Base-by-base conservation (phyloP, 371 early-diverging fungal genomes). In the Mucor velutinosus region DNA sequence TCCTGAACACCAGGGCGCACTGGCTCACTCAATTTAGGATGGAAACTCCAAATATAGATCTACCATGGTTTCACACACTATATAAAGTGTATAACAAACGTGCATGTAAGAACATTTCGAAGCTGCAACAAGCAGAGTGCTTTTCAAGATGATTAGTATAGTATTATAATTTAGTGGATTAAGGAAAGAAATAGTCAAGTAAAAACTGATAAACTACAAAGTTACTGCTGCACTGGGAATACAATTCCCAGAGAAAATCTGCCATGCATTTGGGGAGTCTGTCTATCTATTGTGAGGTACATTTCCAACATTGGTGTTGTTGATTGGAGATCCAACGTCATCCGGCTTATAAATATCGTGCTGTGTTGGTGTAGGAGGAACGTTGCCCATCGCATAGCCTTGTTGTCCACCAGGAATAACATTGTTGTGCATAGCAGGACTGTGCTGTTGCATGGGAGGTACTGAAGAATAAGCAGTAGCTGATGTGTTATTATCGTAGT, bases 401-500 rank as follows among this genome's bases (percentile, higher is more conserved):
- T 62, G 69, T 27, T 45, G 57, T 37, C 27, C 37, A 25, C 51
- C 51, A 51, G 51, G 51, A 51, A 51, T 12, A 25, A 8, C 51
- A 51, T 10, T 51, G 23, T 51, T 51, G 51, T 51, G 51, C 21
- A 51, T 51, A 35, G 33, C 56, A 37, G 41, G 60, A 27, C 41
- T 53, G 21, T 39, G 32, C 23, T 58, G 70, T 6, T 65, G 62
- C 62, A 64, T 65, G 10, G 68, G 73, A 30, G 49, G 41, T 5
- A 49, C 33, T 35, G 61, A 27, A 19, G 68, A 68, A 51, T 72
- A 72, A 15, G 47, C 69, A 15, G 62, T 65, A 8, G 58, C 33
- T 35, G 73, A 65, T 7, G 65, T 43, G 53, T 58, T 79, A 35
- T 58, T 66, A 27, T 76, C 69, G 55, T 79, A 76, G 56, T 76